These are phyloP conservation scores for Aspergillus cejpii DNA, from an alignment of 2,329 filamentous ascomycete species.

Conservation along the genomic window DNA sequence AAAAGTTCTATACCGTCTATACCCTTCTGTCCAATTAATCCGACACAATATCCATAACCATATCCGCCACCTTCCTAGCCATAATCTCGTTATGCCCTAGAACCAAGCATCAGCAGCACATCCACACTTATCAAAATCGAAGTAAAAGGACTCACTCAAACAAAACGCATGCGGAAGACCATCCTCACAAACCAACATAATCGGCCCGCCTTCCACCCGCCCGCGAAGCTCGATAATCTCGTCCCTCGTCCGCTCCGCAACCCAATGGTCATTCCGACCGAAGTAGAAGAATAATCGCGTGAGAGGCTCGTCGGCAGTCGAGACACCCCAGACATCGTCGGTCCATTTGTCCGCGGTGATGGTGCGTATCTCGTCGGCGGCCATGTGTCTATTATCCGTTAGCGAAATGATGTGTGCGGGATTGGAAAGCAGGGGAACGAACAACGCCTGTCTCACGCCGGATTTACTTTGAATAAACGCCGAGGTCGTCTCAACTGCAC, in stretches of 20 bases:
- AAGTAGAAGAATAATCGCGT: slow-evolving; percentile 54
- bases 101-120: slow-evolving; percentile 6
- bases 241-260: slow-evolving; percentile 52
- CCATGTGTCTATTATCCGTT: slow-evolving; percentile 44
- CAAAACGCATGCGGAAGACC: slow-evolving; percentile 56
- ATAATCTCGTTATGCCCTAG: slow-evolving; percentile 43
- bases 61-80: slow-evolving; percentile 46
- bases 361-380: slow-evolving; percentile 51
- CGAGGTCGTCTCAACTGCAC: slow-evolving; percentile 45
- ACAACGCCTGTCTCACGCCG: slow-evolving; percentile 52
- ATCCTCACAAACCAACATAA: slow-evolving; percentile 51
- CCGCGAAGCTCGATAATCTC: slow-evolving; percentile 46
- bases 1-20: too few species aligned
- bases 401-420: background rate
- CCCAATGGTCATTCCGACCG: slow-evolving; percentile 56
- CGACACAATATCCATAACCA: slow-evolving; percentile 41
- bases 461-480: slow-evolving; percentile 44
- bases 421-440: slow-evolving; percentile 18
- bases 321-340: slow-evolving; percentile 53
- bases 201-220: slow-evolving; percentile 34
- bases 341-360: slow-evolving; percentile 54
- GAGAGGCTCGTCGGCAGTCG: slow-evolving; percentile 26
- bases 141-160: slow-evolving; percentile 39
- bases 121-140: background rate
- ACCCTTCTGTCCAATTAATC: too few species aligned